Evolutionary conservation across 2,329 filamentous ascomycete species (phyloP).

Genomic region (Balansia obtecta): DNA sequence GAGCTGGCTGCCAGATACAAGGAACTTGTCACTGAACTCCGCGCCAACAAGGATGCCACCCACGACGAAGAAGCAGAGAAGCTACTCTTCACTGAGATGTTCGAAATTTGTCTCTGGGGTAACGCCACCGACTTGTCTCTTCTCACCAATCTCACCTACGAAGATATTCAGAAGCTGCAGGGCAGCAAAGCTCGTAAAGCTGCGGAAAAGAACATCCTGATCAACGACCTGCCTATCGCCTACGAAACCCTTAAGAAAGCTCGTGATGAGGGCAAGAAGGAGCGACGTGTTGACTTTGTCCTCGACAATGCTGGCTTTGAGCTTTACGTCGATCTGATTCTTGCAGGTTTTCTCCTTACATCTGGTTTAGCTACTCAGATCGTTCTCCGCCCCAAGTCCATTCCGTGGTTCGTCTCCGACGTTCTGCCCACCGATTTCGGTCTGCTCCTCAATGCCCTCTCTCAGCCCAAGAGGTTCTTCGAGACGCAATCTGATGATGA

Average conservation of each 20-base stretch:
- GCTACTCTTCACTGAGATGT: constrained; percentile 81
- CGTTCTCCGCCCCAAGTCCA: constrained; percentile 83
- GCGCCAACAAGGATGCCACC: constrained; percentile 36
- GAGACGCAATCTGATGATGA: constrained; percentile 60
- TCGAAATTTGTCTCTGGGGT: constrained; percentile 92
- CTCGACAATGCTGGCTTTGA: constrained; percentile 97
- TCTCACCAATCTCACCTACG: constrained; percentile 78
- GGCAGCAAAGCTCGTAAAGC: constrained; percentile 75
- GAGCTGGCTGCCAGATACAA: constrained; percentile 72
- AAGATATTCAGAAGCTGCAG: constrained; percentile 94
- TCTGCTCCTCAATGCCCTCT: constrained; percentile 69
- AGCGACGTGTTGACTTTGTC: constrained; percentile 81
- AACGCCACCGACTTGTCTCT: constrained; percentile 93
- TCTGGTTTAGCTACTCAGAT: constrained; percentile 75
- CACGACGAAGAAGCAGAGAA: constrained; percentile 57
- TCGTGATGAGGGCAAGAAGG: constrained; percentile 47
- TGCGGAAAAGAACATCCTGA: constrained; percentile 81
- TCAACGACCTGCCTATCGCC: constrained; percentile 67
- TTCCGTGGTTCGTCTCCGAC: constrained; percentile 98
- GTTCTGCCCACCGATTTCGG: constrained; percentile 78
- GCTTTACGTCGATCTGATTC: constrained; percentile 85
- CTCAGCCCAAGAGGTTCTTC: constrained; percentile 68
- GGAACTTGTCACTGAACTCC: constrained; percentile 57
- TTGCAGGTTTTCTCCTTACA: constrained; percentile 81
- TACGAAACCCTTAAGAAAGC: constrained; percentile 58